Evolutionary conservation across 2,329 filamentous ascomycete genomes (phyloP).

Genomic region (Ascosphaera aggregata): DNA sequence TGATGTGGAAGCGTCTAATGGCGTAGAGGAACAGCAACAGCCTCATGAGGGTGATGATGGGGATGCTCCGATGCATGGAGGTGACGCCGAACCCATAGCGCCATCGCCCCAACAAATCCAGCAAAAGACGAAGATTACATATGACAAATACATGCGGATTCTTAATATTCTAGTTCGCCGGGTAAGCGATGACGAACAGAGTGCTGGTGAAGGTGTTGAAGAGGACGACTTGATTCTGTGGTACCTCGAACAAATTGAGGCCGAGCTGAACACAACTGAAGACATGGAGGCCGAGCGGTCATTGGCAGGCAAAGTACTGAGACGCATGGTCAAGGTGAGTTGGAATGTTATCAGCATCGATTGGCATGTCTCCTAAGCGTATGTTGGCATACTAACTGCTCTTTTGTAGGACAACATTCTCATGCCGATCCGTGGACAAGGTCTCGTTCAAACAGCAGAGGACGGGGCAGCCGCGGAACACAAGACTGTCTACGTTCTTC

Average conservation of each 20-base stretch:
- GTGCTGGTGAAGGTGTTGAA: conserved; percentile 59
- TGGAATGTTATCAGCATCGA: conserved; percentile 1
- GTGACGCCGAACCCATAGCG: conserved; percentile 16
- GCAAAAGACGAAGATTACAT: conserved; percentile 69
- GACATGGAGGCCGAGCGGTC: conserved; percentile 53
- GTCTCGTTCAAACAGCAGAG: conserved; percentile 56
- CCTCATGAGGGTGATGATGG: conserved; percentile 20
- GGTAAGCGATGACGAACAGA: conserved; percentile 59
- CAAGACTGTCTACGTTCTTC: conserved; percentile 58
- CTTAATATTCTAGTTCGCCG: conserved; percentile 65
- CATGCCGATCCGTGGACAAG: conserved; percentile 50
- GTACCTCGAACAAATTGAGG: conserved; percentile 84
- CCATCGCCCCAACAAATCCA: conserved; percentile 16
- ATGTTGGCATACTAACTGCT: not conserved
- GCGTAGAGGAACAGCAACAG: conserved; percentile 14
- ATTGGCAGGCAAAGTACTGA: conserved; percentile 65
- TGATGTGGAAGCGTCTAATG: conserved; percentile 36
- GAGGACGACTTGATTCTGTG: conserved; percentile 61
- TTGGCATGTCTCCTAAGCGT: conserved; percentile 1
- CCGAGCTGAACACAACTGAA: conserved; percentile 57
- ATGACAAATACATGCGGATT: conserved; percentile 84
- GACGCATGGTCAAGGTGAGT: conserved; percentile 83
- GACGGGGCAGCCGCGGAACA: conserved; percentile 28
- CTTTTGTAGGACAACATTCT: conserved; percentile 31
- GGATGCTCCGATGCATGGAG: conserved; percentile 26